Conservation (phyloP, 176 grass and related monocot species). For the Zizania latifolia region DNA sequence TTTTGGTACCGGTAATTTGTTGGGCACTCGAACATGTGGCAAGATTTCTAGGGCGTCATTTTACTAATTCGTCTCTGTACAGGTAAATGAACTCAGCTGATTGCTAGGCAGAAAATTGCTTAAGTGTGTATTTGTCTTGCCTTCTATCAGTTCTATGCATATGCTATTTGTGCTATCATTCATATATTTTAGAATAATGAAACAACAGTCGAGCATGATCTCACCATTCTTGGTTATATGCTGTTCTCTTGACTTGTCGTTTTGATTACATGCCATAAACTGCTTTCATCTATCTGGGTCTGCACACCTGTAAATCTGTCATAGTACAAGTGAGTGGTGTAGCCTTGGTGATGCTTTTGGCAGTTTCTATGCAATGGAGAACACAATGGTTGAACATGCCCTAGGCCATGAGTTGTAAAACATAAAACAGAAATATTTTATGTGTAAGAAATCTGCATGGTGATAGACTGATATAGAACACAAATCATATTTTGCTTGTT, state of each 20-base stretch:
- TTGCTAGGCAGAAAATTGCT: conserved; percentile 13
- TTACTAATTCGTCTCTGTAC: conserved; percentile 71
- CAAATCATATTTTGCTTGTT: conserved; percentile 10
- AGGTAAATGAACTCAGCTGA: conserved; percentile 42
- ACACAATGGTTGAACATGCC: too few relatives aligned
- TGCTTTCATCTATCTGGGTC: conserved; percentile 8
- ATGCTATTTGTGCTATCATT: not conserved
- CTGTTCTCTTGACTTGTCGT: not conserved
- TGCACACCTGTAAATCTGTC: not conserved
- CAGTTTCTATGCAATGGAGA: too few relatives aligned
- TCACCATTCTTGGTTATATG: conserved; percentile 15
- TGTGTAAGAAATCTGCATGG: too few relatives aligned
- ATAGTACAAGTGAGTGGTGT: too few relatives aligned
- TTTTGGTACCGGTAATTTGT: conserved; percentile 80
- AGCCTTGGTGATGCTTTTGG: too few relatives aligned
- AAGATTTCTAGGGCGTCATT: conserved; percentile 73
- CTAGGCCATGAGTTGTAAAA: too few relatives aligned
- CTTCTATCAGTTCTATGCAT: not conserved
- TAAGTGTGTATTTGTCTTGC: not conserved
- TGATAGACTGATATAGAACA: not conserved
- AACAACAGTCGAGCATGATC: not conserved
- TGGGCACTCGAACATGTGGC: conserved; percentile 84
- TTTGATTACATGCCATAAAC: conserved; percentile 1
- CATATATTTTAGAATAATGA: not conserved
- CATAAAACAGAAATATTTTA: too few relatives aligned